Base-by-base conservation (phyloP, 306 rosid species). In the Rosa chinensis region DNA sequence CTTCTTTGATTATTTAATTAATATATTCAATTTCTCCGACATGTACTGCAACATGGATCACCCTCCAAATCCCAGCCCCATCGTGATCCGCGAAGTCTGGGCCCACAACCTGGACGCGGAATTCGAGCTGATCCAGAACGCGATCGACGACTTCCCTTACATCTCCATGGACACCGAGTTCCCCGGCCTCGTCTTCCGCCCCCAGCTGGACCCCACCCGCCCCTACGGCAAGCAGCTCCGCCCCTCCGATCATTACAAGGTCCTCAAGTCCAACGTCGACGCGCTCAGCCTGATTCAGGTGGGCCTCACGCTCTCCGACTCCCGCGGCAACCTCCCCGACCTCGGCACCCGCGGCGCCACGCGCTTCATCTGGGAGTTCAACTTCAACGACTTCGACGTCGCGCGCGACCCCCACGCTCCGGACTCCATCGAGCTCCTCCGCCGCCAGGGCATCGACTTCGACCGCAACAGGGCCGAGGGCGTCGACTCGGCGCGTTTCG, bases 131-230 rank as follows among this genome's bases (percentile, higher is more conserved):
- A 89, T 93, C 47, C 72, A 85, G 0, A 72, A 67, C 0, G 21
- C 83, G 4, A 73, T 91, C 68, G 86, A 87, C 39, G 35, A 13
- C 6, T 90, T n/a, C 81, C 89, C 90, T n/a, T 83, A 67, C 79
- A 83, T 93, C 21, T 90, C 97, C 37, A 91, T 93, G 91, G 98
- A 93, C 32, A 93, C 97, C 0, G 97, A 93, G 12, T 93, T 93
- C 25, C 97, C 98, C 1, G 98, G 92, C 0, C 69, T 91, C 0
- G 76, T 93, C 12, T 64, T 66, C 47, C 84, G 90, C 0, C 89
- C 91, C 0, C 55, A 56, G 28, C 0, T 73, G 9, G 80, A 81
- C 21, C 58, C 87, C 2, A 0, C 74, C 0, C 71, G 43, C 13
- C 86, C 90, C 0, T 59, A 70, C 75, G 10, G 35, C 6, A 78